These are phyloP conservation scores for Prunus persica DNA, from an alignment of 306 rosid genomes.

Conservation along the genomic window Prunus_persica_NCBIv2 NC_034012.1:1104501-1105000, in stretches of 20 bases:
- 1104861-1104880: not conserved
- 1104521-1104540: constrained; percentile 32
- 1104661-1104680: not conserved
- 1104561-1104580: constrained; percentile 14
- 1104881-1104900: too few species aligned
- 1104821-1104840: constrained; percentile 33
- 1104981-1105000: not conserved
- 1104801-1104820: not conserved
- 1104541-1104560: constrained; percentile 38
- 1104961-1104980: not conserved
- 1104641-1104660: not conserved
- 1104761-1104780: not conserved
- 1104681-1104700: constrained; percentile 5
- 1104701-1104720: constrained; percentile 14
- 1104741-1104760: constrained; percentile 4
- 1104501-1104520: constrained; percentile 22
- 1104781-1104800: not conserved
- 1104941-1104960: not conserved
- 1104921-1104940: not conserved
- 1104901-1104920: not conserved
- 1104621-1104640: not conserved
- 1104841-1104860: not conserved
- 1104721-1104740: constrained; percentile 38
- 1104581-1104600: not conserved
- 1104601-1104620: constrained; percentile 10